phyloP scores from a whole-genome alignment of 805 yeast species.

The Yarrowia sp. region DNA sequence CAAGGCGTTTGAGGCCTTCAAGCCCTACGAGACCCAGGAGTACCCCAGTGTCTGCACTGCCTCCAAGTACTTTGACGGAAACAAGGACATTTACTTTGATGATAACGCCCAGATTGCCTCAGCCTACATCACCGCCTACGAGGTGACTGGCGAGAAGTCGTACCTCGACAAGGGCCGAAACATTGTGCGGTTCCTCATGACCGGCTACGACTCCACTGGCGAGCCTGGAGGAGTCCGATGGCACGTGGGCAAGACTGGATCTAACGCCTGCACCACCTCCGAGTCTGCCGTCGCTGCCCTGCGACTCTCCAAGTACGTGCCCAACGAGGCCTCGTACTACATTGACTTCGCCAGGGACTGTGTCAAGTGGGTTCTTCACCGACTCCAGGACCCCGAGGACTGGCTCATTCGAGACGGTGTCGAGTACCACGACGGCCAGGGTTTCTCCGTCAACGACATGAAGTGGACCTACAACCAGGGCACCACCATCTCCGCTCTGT shows the following conservation, averaged over 20 bases:
- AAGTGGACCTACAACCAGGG: slow-evolving; percentile 77
- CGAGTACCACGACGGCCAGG: slow-evolving; percentile 50
- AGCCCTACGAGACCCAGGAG: slow-evolving; percentile 59
- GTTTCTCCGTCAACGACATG: slow-evolving; percentile 55
- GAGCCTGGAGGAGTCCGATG: slow-evolving; percentile 69
- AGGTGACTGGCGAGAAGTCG: slow-evolving; percentile 63
- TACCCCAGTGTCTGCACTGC: slow-evolving; percentile 66
- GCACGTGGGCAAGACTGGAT: slow-evolving; percentile 66
- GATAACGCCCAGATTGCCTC: slow-evolving; percentile 79
- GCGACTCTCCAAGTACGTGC: slow-evolving; percentile 61
- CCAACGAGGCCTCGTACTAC: slow-evolving; percentile 52
- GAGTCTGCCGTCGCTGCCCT: slow-evolving; percentile 70
- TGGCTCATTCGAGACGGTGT: slow-evolving; percentile 68
- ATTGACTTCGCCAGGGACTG: slow-evolving; percentile 66
- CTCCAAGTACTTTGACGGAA: slow-evolving; percentile 64
- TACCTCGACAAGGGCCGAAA: slow-evolving; percentile 65
- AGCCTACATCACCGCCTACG: slow-evolving; percentile 69
- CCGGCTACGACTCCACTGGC: slow-evolving; percentile 61
- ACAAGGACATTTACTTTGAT: slow-evolving; percentile 69
- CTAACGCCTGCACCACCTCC: slow-evolving; percentile 71
- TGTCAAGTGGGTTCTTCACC: slow-evolving; percentile 62
- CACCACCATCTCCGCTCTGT: slow-evolving; percentile 63
- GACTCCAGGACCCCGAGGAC: slow-evolving; percentile 61
- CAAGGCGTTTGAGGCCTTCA: slow-evolving; percentile 59
- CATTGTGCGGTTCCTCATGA: slow-evolving; percentile 65